These are phyloP conservation scores for Metschnikowia arizonensis DNA, from an alignment of 805 yeast species.

Conservation along the genomic window DNA sequence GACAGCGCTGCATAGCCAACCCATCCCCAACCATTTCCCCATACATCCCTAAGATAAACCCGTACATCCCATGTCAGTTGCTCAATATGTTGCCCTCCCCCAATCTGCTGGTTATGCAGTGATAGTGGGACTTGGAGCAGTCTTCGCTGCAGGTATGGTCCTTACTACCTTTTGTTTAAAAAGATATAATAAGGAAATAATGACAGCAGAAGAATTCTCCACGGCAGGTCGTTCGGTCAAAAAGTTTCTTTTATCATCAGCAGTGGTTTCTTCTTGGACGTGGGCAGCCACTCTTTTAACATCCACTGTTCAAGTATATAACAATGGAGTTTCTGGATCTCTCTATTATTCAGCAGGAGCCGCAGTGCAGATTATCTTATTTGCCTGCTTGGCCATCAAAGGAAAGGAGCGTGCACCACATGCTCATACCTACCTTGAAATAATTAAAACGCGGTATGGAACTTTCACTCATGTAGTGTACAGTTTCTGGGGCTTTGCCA, in stretches of 20 bases:
- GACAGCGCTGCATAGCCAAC: no score
- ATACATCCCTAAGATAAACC: no score
- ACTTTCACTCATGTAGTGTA: slow-evolving; percentile 63
- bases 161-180: slow-evolving; percentile 63
- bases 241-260: slow-evolving; percentile 79
- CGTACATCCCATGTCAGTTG: slow-evolving; percentile 21
- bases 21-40: no score
- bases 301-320: slow-evolving; percentile 74
- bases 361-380: slow-evolving; percentile 78
- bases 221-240: slow-evolving; percentile 90
- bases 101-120: slow-evolving; percentile 87
- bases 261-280: slow-evolving; percentile 93
- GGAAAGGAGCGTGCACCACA: slow-evolving; percentile 86
- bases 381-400: slow-evolving; percentile 83
- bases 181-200: slow-evolving; percentile 78
- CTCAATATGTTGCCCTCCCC: slow-evolving; percentile 40
- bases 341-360: slow-evolving; percentile 91
- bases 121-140: slow-evolving; percentile 81
- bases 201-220: slow-evolving; percentile 90
- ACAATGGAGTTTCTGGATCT: slow-evolving; percentile 73
- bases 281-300: slow-evolving; percentile 50
- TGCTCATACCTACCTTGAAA: slow-evolving; percentile 88
- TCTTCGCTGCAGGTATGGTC: slow-evolving; percentile 77
- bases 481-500: slow-evolving; percentile 78
- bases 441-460: slow-evolving; percentile 78